Percentiles rank a stretch among this genome's conserved stretches.
These are phyloP conservation scores for Myxozyma kluyveri DNA, from an alignment of 805 yeast genomes.

Conservation along the genomic window DNA sequence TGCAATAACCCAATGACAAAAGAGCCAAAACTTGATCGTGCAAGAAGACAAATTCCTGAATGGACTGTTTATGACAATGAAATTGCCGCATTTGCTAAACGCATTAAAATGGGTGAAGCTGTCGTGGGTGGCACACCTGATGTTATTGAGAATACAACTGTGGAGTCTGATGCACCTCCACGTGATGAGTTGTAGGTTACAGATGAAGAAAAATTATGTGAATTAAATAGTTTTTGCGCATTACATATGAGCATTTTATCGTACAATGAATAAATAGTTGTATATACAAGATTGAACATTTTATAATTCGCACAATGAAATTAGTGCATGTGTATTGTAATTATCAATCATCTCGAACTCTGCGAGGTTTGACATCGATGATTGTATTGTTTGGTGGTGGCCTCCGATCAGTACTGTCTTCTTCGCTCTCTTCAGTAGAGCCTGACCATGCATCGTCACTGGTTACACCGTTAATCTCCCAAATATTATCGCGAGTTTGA, in stretches of 20 bases:
- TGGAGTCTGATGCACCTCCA: background rate
- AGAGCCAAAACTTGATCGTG: slow-evolving; percentile 73
- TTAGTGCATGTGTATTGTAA: background rate
- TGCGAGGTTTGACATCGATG: slow-evolving; percentile 23
- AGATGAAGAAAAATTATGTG: background rate
- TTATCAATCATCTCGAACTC: slow-evolving; percentile 13
- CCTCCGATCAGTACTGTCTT: background rate
- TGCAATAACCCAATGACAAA: slow-evolving; percentile 82
- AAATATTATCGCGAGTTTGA: slow-evolving; percentile 8
- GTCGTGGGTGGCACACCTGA: slow-evolving; percentile 14
- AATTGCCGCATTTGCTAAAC: slow-evolving; percentile 40
- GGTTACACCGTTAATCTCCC: slow-evolving; percentile 19
- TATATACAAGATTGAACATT: background rate
- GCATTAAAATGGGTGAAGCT: slow-evolving; percentile 17
- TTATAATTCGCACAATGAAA: too few relatives aligned
- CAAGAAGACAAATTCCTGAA: slow-evolving; percentile 72
- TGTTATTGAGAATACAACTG: background rate
- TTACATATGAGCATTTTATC: background rate
- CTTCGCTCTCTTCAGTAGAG: background rate
- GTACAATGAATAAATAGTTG: background rate
- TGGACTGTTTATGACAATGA: slow-evolving; percentile 68
- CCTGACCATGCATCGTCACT: too few relatives aligned
- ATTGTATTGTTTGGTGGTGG: slow-evolving; percentile 4
- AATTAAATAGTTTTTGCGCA: background rate
- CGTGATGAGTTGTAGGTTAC: background rate